These are phyloP conservation scores for Citrullus mucosospermus DNA, from an alignment of 306 rosid species.

Conservation along the genomic window DNA sequence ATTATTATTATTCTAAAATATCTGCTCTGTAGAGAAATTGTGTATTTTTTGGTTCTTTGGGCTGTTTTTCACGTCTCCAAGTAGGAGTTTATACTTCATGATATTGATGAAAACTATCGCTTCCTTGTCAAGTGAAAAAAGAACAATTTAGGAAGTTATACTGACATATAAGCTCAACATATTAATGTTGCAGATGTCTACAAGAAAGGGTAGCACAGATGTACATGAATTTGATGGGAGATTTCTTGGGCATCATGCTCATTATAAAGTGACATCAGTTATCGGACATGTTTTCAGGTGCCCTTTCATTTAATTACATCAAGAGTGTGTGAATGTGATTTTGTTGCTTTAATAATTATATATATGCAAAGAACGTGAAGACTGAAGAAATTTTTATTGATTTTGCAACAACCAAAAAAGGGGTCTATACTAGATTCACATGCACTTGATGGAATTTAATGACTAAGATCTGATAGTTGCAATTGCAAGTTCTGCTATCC, in stretches of 20 bases:
- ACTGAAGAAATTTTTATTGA: neutral
- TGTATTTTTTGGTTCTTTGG: neutral
- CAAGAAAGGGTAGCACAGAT: conserved; percentile 82
- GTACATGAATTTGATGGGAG: conserved; percentile 75
- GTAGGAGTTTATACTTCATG: neutral
- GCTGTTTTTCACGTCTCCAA: neutral
- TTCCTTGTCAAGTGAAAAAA: neutral
- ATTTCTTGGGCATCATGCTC: conserved; percentile 42
- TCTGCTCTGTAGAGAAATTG: neutral
- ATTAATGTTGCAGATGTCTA: conserved; percentile 44
- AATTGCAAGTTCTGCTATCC: neutral
- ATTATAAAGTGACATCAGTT: conserved; percentile 83
- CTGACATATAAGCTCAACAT: conserved; percentile 10
- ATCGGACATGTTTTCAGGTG: conserved; percentile 95
- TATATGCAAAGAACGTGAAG: neutral
- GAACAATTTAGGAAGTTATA: neutral
- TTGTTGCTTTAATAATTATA: neutral
- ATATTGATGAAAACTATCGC: neutral
- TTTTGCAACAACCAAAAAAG: neutral
- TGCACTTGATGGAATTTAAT: neutral
- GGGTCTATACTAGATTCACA: neutral
- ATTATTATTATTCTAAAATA: too few species aligned
- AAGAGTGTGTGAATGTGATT: neutral
- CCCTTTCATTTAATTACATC: conserved; percentile 5
- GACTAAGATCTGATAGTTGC: neutral